phyloP scores from a whole-genome alignment of 768 basidiomycete species.

The Rhizopogon vinicolor region DNA sequence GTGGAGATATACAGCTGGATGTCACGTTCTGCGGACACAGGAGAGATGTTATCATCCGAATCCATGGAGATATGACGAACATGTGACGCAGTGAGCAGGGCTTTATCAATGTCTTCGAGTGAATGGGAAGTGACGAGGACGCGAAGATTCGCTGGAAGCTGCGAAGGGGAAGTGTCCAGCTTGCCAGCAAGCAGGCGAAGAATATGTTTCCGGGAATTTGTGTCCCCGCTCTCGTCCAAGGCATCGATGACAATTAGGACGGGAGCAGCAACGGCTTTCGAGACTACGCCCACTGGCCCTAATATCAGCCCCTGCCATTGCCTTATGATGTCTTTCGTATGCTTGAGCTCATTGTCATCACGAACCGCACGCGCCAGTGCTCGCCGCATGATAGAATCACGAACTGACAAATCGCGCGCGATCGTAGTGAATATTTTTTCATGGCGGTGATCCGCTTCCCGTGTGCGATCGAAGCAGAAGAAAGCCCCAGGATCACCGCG shows the following conservation, averaged over 20 bases:
- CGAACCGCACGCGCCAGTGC: background rate
- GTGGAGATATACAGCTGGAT: constrained; percentile 1
- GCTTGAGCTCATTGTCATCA: background rate
- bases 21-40: background rate
- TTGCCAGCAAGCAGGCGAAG: constrained; percentile 3
- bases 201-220: constrained; percentile 1
- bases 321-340: background rate
- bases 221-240: constrained; percentile 12
- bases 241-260: constrained; percentile 23
- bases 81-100: background rate
- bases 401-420: constrained; percentile 13
- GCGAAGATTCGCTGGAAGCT: background rate
- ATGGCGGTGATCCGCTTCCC: background rate
- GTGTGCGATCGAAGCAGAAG: constrained; percentile 10
- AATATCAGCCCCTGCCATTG: constrained; percentile 15
- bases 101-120: constrained; percentile 1
- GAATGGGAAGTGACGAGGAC: constrained; percentile 8
- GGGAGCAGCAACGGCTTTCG: constrained; percentile 6
- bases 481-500: constrained; percentile 10
- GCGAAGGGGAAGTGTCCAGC: no score
- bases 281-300: constrained; percentile 8
- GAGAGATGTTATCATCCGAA: background rate
- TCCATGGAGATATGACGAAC: background rate
- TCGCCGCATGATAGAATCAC: background rate
- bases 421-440: constrained; percentile 12